Conservation (phyloP, 345 rosid species). For the Luvunga scandens region DNA sequence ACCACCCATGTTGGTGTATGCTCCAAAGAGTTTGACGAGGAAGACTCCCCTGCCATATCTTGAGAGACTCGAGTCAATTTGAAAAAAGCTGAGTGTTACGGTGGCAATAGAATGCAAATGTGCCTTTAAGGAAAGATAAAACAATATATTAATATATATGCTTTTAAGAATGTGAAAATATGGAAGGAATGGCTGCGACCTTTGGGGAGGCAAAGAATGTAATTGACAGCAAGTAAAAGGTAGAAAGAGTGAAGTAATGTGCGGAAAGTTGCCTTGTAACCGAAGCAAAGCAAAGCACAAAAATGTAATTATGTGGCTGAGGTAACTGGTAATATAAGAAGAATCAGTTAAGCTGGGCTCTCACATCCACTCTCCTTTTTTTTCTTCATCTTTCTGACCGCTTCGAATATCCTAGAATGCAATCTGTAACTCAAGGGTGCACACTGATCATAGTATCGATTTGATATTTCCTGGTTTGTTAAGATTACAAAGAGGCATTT, state of each 20-base stretch:
- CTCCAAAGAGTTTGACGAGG: constrained; percentile 38
- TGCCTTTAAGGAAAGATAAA: not conserved
- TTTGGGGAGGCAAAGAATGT: constrained; percentile 13
- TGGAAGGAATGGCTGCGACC: not conserved
- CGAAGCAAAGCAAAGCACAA: constrained; percentile 17
- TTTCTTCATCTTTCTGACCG: no score
- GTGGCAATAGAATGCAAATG: not conserved
- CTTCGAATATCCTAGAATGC: no score
- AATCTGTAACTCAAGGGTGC: no score
- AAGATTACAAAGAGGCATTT: not conserved
- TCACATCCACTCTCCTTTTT: no score
- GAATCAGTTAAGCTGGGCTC: not conserved
- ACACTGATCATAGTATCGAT: not conserved
- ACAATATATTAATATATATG: no score
- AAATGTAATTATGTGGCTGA: not conserved
- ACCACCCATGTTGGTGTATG: constrained; percentile 85
- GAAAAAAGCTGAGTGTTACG: not conserved
- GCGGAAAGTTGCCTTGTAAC: not conserved
- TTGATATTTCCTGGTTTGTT: not conserved
- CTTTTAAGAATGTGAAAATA: not conserved
- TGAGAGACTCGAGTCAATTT: not conserved
- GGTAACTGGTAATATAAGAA: not conserved
- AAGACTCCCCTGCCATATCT: constrained; percentile 32
- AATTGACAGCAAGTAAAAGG: not conserved
- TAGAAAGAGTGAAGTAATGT: not conserved